phyloP scores from a whole-genome alignment of 352 stramenopile genomes.

The Phytophthora sp. region DNA sequence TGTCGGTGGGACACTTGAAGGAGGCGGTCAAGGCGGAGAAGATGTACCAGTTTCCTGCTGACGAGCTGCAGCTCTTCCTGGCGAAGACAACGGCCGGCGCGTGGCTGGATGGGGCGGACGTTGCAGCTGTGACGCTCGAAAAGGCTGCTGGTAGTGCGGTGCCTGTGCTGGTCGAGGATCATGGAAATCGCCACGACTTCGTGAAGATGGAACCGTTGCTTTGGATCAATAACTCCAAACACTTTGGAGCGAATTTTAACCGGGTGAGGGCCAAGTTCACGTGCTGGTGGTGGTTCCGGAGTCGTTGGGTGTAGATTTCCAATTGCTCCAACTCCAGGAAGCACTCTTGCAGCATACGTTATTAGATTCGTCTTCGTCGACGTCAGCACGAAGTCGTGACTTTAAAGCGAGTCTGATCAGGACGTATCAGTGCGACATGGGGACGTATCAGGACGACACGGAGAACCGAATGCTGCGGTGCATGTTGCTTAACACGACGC shows the following conservation, averaged over 20 bases:
- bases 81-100: conserved; percentile 1
- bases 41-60: not conserved
- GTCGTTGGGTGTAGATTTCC: not conserved
- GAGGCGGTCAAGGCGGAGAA: too few relatives aligned
- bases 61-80: conserved; percentile 13
- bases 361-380: conserved; percentile 1
- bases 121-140: not conserved
- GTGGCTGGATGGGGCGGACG: too few relatives aligned
- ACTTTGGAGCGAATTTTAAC: too few relatives aligned
- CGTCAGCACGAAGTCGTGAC: conserved; percentile 4
- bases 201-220: not conserved
- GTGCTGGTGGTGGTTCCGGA: conserved; percentile 11
- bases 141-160: not conserved
- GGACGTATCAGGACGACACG: conserved; percentile 17
- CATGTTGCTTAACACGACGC: conserved; percentile 24
- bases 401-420: conserved; percentile 13
- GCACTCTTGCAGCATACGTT: conserved; percentile 17
- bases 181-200: not conserved
- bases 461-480: conserved; percentile 20
- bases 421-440: conserved; percentile 26
- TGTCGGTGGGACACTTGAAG: too few relatives aligned
- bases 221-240: too few relatives aligned
- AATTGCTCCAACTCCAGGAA: conserved; percentile 11
- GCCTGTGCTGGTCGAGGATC: not conserved
- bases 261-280: not conserved